Conservation (phyloP, 108 stramenopile species). For the Pseudonitzschia multistriata region DNA sequence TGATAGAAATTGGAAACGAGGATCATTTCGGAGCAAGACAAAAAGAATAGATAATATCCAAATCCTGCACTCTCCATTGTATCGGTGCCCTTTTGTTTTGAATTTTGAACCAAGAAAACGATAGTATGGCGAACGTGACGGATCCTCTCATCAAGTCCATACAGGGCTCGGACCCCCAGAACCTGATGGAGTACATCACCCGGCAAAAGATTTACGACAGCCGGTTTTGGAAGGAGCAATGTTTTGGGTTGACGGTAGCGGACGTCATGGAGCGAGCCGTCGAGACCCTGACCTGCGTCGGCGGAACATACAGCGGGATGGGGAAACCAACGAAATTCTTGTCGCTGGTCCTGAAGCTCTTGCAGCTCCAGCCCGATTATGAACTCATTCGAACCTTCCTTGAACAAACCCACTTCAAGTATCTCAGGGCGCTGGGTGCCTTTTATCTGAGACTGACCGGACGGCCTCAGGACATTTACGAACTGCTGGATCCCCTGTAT, state of each 20-base stretch:
- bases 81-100: no score
- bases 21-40: no score
- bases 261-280: slow-evolving; percentile 93
- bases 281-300: slow-evolving; percentile 65
- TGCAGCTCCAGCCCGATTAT: slow-evolving; percentile 94
- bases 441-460: slow-evolving; percentile 82
- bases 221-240: slow-evolving; percentile 88
- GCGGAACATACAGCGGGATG: slow-evolving; percentile 88
- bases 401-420: slow-evolving; percentile 96
- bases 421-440: slow-evolving; percentile 89
- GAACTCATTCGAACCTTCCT: slow-evolving; percentile 89
- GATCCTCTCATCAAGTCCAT: slow-evolving; percentile 88
- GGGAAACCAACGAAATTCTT: slow-evolving; percentile 91
- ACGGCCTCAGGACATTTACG: slow-evolving; percentile 95
- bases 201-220: slow-evolving; percentile 93
- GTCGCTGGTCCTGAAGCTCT: slow-evolving; percentile 90
- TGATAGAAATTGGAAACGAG: no score
- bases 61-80: no score
- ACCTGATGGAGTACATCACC: slow-evolving; percentile 98
- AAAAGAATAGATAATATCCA: no score
- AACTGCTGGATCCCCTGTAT: slow-evolving; percentile 87
- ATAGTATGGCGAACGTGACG: slow-evolving; percentile 82
- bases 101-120: no score
- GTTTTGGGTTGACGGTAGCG: slow-evolving; percentile 88
- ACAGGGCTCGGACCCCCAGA: slow-evolving; percentile 98